Evolutionary conservation across 352 stramenopile genomes (phyloP), one percentile per base, ranked within the genome.

Genomic region (Phytophthora podocarpi): DNA sequence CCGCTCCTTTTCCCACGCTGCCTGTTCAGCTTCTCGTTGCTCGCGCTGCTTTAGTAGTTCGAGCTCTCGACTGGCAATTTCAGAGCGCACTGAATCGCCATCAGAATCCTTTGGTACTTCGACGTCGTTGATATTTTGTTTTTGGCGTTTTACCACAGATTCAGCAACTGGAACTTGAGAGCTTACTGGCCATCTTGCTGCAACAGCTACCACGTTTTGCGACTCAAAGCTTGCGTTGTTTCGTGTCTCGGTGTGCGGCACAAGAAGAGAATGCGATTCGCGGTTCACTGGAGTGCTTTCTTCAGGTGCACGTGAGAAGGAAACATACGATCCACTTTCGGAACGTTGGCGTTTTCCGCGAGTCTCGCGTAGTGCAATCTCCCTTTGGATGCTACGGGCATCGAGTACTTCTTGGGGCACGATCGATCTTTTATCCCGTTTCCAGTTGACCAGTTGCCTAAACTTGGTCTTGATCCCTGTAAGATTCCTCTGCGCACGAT

Each of bases 381-480:
- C 47, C 24, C 24, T 56, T 41, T 74, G 54, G 11, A 77, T 70
- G 18, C 54, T 41, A 52, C 68, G 68, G 28, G 68, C 68, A 61
- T 77, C 64, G 5, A 70, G 31, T 13, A 73, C 51, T 47, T 59
- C 53, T n/a, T 64, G 24, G 11, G 54, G 46, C 18, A 63, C 34
- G 2, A 13, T 35, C 24, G 57, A 61, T 23, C 27, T 43, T 20
- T 23, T 28, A 18, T 42, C 53, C 7, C 50, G n/a, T 45, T 68
- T 80, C 43, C 51, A 59, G 46, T 77, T 64, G n/a, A 77, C 43
- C 10, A 80, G 52, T 30, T 77, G 67, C 32, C 52, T 18, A 58
- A 80, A 80, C 59, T 80, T 77, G 31, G 52, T 72, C 34, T 75
- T 74, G 35, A 80, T 50, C 27, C 63, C 70, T 24, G 58, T 48